Base-by-base conservation (phyloP, 257 asterid species). In the Nicotiana benthamiana region DNA sequence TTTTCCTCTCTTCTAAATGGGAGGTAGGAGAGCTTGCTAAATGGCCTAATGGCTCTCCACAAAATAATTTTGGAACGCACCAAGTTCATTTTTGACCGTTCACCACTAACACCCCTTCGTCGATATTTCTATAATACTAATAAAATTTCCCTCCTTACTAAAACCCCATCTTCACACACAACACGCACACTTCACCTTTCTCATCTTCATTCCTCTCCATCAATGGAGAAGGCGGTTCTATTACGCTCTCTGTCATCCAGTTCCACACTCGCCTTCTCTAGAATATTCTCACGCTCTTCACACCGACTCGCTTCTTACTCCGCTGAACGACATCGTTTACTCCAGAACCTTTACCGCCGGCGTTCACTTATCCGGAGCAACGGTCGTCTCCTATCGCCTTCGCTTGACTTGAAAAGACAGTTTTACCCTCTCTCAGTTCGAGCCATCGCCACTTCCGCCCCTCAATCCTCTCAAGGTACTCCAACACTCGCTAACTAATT, bases 181-280 rank as follows among this genome's bases (percentile, higher is more conserved):
- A 36, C 9, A 9, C 43, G 43, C 43, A 36, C 78, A 3, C 36
- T 20, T 20, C 27, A 17, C 22, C 51, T 36, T 48, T 48, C 61
- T 8, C 78, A 36, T 36, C 40, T n/a, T 20, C 27, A 7, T 5
- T 34, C 9, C 9, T 34, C 43, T 36, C 54, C 16, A 18, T 4
- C 89, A 74, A 95, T 95, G 99, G 98, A 95, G 96, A 88, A 91
- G 81, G 91, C 92, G 62, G 90, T 89, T 80, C 86, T 91, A 5
- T 75, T 89, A 24, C 97, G 99, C 82, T 89, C 97, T 28, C 82
- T 90, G 48, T 85, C 97, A 60, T 83, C 95, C 32, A 61, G 92
- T 13, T 40, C 97, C 30, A 84, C 90, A 3, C 87, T 90, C 86
- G 90, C 90, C 56, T 86, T 91, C 53, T 81, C 94, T 80, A 83